Conservation (phyloP, 1,284 basidiomycete genomes). For the Sporisorium iseilematis-ciliati region DNA sequence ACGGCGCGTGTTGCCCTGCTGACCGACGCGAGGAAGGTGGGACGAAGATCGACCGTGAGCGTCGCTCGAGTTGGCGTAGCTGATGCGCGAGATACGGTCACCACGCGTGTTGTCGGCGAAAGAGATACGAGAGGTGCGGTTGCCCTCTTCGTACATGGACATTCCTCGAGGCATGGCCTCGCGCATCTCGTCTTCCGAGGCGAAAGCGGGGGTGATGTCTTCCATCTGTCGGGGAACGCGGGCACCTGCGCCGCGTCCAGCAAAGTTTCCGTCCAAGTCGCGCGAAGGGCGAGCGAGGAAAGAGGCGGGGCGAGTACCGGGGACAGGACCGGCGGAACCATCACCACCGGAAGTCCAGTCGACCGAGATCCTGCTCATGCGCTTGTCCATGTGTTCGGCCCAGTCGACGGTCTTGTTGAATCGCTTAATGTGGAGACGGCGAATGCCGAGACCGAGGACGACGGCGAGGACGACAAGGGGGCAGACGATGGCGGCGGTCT, state of each 20-base stretch:
- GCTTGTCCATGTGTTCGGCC: slow-evolving; percentile 68
- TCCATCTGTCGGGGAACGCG: slow-evolving; percentile 55
- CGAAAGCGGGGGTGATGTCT: slow-evolving; percentile 47
- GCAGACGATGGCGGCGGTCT: slow-evolving; percentile 65
- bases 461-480: slow-evolving; percentile 59
- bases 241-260: slow-evolving; percentile 52
- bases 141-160: slow-evolving; percentile 54
- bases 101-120: slow-evolving; percentile 59
- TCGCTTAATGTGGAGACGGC: slow-evolving; percentile 66
- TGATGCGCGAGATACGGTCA: slow-evolving; percentile 61
- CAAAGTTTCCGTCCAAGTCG: slow-evolving; percentile 51
- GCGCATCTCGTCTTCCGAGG: slow-evolving; percentile 56
- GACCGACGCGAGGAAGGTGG: slow-evolving; percentile 46
- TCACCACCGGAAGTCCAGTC: slow-evolving; percentile 64
- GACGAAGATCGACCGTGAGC: slow-evolving; percentile 43
- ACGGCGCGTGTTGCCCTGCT: slow-evolving; percentile 33
- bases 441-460: slow-evolving; percentile 55
- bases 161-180: slow-evolving; percentile 52
- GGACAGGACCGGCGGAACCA: slow-evolving; percentile 57
- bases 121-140: slow-evolving; percentile 53
- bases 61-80: slow-evolving; percentile 57
- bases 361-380: slow-evolving; percentile 66
- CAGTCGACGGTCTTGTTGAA: slow-evolving; percentile 68
- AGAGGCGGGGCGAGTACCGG: slow-evolving; percentile 61
- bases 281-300: slow-evolving; percentile 54